Conservation (phyloP, 2,329 filamentous ascomycete species). For the Pseudopithomyces chartarum region DNA sequence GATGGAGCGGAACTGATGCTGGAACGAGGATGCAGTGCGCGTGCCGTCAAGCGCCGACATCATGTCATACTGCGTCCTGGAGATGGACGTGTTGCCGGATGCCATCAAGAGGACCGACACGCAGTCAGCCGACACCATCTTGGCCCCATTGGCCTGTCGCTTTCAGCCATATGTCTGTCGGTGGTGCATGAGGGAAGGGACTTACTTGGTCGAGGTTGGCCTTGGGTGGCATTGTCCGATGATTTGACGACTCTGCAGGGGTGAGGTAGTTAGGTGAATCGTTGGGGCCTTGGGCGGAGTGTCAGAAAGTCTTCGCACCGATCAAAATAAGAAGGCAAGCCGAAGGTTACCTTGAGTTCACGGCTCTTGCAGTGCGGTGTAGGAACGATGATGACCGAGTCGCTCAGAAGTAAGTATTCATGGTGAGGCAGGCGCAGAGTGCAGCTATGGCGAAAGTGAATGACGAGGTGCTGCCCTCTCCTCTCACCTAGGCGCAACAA, state of each 20-base stretch:
- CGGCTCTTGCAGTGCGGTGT: too few relatives aligned
- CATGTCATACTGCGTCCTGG: constrained; percentile 28
- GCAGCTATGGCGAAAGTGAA: constrained; percentile 5
- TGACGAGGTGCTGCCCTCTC: neutral
- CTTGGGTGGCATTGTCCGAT: neutral
- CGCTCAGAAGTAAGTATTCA: too few relatives aligned
- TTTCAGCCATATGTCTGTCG: neutral
- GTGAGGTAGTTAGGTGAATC: too few relatives aligned
- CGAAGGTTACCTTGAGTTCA: too few relatives aligned
- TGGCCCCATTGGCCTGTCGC: neutral
- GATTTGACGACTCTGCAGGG: too few relatives aligned
- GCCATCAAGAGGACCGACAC: constrained; percentile 33
- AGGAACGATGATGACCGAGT: too few relatives aligned
- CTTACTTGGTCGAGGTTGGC: neutral
- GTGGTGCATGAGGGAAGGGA: neutral
- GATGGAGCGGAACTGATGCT: constrained; percentile 34
- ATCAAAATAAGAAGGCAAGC: too few relatives aligned
- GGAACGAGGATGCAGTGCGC: constrained; percentile 26
- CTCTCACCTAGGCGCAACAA: neutral
- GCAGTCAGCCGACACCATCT: constrained; percentile 20
- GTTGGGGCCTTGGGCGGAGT: too few relatives aligned
- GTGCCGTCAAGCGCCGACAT: constrained; percentile 35
- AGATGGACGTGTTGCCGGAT: constrained; percentile 22
- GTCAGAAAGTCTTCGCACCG: too few relatives aligned
- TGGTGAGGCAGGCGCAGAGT: neutral